Evolutionary conservation across 192 early-diverging fungal genomes (phyloP).

Genomic region (Mortierella claussenii): DNA sequence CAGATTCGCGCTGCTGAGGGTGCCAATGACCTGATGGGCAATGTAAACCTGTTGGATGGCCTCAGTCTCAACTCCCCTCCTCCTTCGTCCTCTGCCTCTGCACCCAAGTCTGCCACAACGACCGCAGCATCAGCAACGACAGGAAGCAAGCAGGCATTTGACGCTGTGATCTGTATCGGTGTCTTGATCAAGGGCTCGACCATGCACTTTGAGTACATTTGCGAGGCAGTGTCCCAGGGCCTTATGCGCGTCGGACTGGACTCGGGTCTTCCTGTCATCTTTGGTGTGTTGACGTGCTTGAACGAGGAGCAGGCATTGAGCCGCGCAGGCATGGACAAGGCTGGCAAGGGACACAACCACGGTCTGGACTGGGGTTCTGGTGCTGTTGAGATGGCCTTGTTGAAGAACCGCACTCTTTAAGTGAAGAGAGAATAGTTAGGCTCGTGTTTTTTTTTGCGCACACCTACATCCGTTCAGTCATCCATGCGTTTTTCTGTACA

Average conservation of each 20-base stretch:
- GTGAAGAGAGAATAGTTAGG: no score
- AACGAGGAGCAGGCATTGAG: conserved; percentile 92
- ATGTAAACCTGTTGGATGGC: conserved; percentile 53
- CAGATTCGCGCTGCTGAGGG: conserved; percentile 66
- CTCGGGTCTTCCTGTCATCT: conserved; percentile 86
- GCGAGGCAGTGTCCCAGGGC: conserved; percentile 92
- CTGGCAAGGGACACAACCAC: conserved; percentile 90
- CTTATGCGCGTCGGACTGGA: conserved; percentile 98
- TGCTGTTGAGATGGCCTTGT: conserved; percentile 95
- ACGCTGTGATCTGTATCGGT: conserved; percentile 94
- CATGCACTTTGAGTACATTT: conserved; percentile 99
- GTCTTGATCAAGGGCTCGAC: conserved; percentile 99
- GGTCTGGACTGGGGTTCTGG: conserved; percentile 94
- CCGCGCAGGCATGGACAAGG: conserved; percentile 75
- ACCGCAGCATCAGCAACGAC: conserved; percentile 8
- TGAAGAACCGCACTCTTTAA: conserved; percentile 64
- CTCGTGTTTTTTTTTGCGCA: no score
- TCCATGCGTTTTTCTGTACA: no score
- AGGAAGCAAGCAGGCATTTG: conserved; percentile 68
- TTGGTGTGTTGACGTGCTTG: conserved; percentile 96
- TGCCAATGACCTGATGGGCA: conserved; percentile 65
- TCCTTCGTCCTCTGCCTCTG: conserved; percentile 12
- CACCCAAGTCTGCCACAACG: neutral
- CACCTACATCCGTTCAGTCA: no score
- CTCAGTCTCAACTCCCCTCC: conserved; percentile 45